These are phyloP conservation scores for Marasmius oreades DNA, from an alignment of 1,284 basidiomycete genomes.

Conservation along the genomic window DNA sequence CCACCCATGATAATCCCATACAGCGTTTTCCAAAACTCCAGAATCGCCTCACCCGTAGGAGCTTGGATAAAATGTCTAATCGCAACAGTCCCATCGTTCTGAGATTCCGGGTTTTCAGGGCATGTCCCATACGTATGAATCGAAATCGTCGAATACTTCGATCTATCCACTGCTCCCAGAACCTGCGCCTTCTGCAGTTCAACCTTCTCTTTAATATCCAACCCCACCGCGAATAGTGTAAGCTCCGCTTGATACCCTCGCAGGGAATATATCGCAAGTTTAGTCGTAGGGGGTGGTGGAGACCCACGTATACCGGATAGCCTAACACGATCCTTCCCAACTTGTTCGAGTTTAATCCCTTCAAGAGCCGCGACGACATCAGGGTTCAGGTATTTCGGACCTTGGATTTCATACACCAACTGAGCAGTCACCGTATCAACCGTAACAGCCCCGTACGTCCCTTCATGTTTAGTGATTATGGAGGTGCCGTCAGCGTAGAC, in stretches of 20 bases:
- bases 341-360: constrained; percentile 10
- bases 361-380: constrained; percentile 15
- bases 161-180: constrained; percentile 13
- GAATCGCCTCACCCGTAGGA: constrained; percentile 4
- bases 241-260: constrained; percentile 21
- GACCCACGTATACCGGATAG: constrained; percentile 15
- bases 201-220: constrained; percentile 19
- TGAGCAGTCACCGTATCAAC: constrained; percentile 21
- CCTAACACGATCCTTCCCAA: constrained; percentile 17
- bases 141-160: constrained; percentile 10
- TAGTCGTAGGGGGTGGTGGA: constrained; percentile 21
- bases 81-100: constrained; percentile 11
- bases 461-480: constrained; percentile 19
- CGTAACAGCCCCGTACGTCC: constrained; percentile 18
- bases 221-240: constrained; percentile 17
- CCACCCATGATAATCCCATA: constrained; percentile 3
- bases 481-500: constrained; percentile 16
- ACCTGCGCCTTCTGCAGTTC: constrained; percentile 15
- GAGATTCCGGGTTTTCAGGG: constrained; percentile 2
- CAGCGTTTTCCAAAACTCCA: constrained; percentile 5
- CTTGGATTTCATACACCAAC: constrained; percentile 23
- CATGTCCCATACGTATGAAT: constrained; percentile 13
- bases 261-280: constrained; percentile 18
- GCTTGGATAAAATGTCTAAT: constrained; percentile 14
- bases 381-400: constrained; percentile 21